Percentiles rank a stretch among this genome's conserved stretches.
phyloP scores from a whole-genome alignment of 208 protist genomes.

The Trypanosoma conorhini region DNA sequence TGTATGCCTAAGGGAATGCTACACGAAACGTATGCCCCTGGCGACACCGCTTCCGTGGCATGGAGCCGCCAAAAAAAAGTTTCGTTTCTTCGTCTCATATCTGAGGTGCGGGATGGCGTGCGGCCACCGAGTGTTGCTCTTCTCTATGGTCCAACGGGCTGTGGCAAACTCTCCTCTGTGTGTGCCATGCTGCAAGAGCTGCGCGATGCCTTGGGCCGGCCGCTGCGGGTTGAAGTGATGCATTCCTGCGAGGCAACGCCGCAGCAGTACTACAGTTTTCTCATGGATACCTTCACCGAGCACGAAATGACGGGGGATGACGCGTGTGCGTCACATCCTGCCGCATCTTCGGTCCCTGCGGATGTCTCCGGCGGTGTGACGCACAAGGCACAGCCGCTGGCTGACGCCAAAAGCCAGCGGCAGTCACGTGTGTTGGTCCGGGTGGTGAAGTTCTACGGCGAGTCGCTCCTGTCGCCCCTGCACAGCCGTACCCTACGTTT shows the following conservation, averaged over 20 bases:
- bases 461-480: conserved; percentile 37
- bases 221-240: conserved; percentile 12
- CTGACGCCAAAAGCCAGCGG: background rate
- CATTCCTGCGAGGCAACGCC: conserved; percentile 27
- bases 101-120: conserved; percentile 24
- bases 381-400: background rate
- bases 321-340: background rate
- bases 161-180: conserved; percentile 70
- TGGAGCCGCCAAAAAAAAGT: conserved; percentile 81
- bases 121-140: conserved; percentile 43
- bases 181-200: conserved; percentile 40
- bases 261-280: conserved; percentile 32
- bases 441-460: conserved; percentile 78
- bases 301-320: background rate
- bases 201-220: background rate
- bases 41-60: conserved; percentile 37
- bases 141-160: conserved; percentile 79
- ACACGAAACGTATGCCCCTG: conserved; percentile 70
- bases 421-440: conserved; percentile 8
- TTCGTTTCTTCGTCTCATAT: conserved; percentile 38
- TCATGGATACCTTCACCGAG: conserved; percentile 33
- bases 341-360: background rate
- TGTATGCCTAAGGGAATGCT: conserved; percentile 37
- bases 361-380: background rate
- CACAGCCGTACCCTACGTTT: conserved; percentile 53